Percentiles rank a stretch among this genome's conserved stretches.
Evolutionary conservation across 768 basidiomycete genomes (phyloP).

Genomic region (Melanogaster broomeanus): DNA sequence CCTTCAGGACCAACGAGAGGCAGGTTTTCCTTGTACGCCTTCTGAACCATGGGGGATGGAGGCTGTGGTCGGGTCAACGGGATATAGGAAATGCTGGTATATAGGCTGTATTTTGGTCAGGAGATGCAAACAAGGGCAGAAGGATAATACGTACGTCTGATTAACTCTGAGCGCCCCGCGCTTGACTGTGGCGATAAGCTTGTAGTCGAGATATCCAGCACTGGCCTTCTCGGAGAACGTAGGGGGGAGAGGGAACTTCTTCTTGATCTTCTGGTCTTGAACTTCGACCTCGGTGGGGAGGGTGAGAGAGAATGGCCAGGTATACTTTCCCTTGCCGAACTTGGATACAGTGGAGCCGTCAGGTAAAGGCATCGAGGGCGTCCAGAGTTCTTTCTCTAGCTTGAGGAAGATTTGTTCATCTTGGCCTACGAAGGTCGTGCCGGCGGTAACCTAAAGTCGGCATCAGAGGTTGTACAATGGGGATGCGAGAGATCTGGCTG

Average conservation of each 20-base stretch:
- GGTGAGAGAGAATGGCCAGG: conserved; percentile 50
- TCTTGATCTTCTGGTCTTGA: conserved; percentile 38
- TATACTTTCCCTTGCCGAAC: conserved; percentile 45
- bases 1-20: conserved; percentile 38
- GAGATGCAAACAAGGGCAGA: background rate
- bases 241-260: conserved; percentile 47
- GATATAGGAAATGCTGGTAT: conserved; percentile 34
- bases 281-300: conserved; percentile 47
- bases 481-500: conserved; percentile 19
- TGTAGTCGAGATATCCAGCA: conserved; percentile 59
- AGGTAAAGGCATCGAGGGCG: conserved; percentile 25
- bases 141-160: conserved; percentile 40
- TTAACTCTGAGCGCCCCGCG: conserved; percentile 50
- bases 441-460: conserved; percentile 41
- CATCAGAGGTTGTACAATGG: background rate
- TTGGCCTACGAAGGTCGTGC: conserved; percentile 58
- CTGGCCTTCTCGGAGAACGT: conserved; percentile 57
- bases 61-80: conserved; percentile 35
- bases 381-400: conserved; percentile 46
- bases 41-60: conserved; percentile 38
- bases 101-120: conserved; percentile 25
- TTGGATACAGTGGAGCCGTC: conserved; percentile 25
- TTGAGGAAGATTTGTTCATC: conserved; percentile 52
- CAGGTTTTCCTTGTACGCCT: conserved; percentile 35
- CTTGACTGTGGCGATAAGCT: conserved; percentile 49